Conservation (phyloP, 257 asterid species). For the Solanum dulcamara region DNA sequence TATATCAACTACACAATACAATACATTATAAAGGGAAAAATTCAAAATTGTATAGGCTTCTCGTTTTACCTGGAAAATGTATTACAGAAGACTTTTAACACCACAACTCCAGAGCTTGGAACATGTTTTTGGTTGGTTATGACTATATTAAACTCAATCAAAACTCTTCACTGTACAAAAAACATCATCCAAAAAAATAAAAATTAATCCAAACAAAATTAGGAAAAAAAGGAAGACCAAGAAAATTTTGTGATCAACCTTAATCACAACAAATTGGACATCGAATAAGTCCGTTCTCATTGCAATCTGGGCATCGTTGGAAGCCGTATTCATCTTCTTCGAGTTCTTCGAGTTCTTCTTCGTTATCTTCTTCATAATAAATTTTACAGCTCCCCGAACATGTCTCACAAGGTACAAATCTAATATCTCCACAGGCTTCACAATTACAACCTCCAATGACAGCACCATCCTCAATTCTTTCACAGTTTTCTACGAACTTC, state of each 20-base stretch:
- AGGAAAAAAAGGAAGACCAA: neutral
- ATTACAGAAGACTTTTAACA: neutral
- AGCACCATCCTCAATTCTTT: constrained; percentile 22
- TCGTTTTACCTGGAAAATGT: neutral
- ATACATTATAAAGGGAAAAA: neutral
- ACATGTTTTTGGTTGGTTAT: neutral
- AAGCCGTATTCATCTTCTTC: constrained; percentile 35
- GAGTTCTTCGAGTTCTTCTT: neutral
- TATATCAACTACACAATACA: neutral
- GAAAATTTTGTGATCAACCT: neutral
- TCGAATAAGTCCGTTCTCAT: constrained; percentile 60
- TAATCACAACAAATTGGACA: constrained; percentile 59
- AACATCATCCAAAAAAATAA: constrained; percentile 1
- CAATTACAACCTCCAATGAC: constrained; percentile 24
- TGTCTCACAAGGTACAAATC: constrained; percentile 83
- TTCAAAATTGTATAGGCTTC: neutral
- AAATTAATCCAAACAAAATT: neutral
- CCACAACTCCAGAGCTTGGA: neutral
- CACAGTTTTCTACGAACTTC: constrained; percentile 56
- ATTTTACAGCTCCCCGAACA: constrained; percentile 93
- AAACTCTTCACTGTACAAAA: constrained; percentile 38
- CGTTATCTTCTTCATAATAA: constrained; percentile 26
- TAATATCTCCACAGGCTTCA: constrained; percentile 76
- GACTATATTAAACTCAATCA: neutral
- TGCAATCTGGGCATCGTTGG: constrained; percentile 61